Evolutionary conservation across 2,329 filamentous ascomycete species (phyloP).

Genomic region (Clarireedia sp.): DNA sequence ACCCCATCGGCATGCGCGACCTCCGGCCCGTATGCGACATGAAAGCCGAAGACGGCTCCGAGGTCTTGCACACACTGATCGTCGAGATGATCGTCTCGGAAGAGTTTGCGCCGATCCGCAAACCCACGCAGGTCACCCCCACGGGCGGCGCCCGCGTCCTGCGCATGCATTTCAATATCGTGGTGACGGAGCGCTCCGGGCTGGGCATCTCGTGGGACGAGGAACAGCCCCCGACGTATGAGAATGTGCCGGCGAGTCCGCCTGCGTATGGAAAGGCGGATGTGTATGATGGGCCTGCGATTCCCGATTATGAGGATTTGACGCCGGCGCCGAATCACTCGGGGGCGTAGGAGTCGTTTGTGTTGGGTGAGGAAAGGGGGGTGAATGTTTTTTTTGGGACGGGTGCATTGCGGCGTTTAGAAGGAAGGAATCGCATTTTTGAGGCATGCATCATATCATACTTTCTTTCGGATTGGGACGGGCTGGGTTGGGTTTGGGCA

Average conservation of each 20-base stretch:
- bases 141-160: constrained; percentile 87
- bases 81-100: constrained; percentile 92
- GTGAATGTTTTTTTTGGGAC: background rate
- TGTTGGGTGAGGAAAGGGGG: background rate
- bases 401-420: background rate
- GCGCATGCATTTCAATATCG: constrained; percentile 80
- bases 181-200: constrained; percentile 85
- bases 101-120: constrained; percentile 70
- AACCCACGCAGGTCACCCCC: constrained; percentile 62
- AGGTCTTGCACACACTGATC: constrained; percentile 76
- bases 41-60: constrained; percentile 64
- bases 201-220: constrained; percentile 96
- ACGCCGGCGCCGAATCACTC: background rate
- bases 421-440: background rate
- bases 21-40: constrained; percentile 68
- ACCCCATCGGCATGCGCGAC: constrained; percentile 52
- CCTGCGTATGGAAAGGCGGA: constrained; percentile 49
- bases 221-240: constrained; percentile 87
- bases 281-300: constrained; percentile 19
- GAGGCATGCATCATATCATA: background rate
- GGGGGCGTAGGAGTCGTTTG: no score
- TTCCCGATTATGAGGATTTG: constrained; percentile 28
- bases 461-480: background rate
- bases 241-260: constrained; percentile 82
- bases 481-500: background rate